Evolutionary conservation across 257 asterid species (phyloP).

Genomic region (Rubia yunnanensis): DNA sequence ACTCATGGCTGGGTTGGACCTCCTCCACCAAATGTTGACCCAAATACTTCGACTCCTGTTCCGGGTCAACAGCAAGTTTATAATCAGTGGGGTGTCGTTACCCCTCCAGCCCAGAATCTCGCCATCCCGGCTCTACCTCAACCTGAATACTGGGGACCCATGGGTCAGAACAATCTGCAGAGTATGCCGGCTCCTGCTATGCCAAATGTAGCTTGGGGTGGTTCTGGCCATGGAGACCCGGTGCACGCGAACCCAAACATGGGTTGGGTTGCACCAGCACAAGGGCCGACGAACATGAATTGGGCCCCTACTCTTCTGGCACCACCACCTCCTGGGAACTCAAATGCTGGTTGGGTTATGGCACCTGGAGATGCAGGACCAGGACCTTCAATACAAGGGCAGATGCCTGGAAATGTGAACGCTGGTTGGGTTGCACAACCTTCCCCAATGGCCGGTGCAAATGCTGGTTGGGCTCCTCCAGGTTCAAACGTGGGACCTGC

Average conservation of each 20-base stretch:
- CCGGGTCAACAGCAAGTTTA: constrained; percentile 43
- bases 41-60: constrained; percentile 21
- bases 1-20: constrained; percentile 30
- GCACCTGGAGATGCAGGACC: constrained; percentile 31
- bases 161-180: constrained; percentile 40
- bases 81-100: constrained; percentile 33
- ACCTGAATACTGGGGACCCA: constrained; percentile 55
- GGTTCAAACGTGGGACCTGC: constrained; percentile 29
- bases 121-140: constrained; percentile 41
- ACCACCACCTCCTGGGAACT: constrained; percentile 34
- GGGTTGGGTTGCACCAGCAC: constrained; percentile 56
- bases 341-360: constrained; percentile 48
- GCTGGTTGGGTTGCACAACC: constrained; percentile 49
- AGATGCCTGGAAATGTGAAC: constrained; percentile 30
- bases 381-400: constrained; percentile 26
- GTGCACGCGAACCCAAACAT: constrained; percentile 46
- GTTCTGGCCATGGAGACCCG: constrained; percentile 35
- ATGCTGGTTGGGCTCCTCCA: constrained; percentile 42
- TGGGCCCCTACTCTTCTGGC: constrained; percentile 51
- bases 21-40: constrained; percentile 24
- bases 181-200: constrained; percentile 43
- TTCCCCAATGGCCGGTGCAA: constrained; percentile 18
- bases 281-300: constrained; percentile 36
- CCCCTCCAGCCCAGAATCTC: constrained; percentile 40
- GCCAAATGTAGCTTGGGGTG: constrained; percentile 46